These are phyloP conservation scores for Eragrostis tef DNA, from an alignment of 202 grass and related monocot genomes.

Conservation along the genomic window DNA sequence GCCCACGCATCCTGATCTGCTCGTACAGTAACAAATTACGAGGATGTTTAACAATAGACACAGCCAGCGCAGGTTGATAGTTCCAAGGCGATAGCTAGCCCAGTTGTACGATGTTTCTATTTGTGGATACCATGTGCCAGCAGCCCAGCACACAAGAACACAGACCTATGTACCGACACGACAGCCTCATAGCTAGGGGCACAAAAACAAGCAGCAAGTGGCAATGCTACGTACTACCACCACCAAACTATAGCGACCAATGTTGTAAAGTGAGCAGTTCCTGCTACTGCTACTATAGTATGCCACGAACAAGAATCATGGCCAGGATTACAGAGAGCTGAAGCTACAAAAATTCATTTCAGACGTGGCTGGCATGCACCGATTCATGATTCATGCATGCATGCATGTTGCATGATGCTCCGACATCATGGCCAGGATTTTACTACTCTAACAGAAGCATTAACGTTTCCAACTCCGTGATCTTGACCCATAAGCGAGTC, in stretches of 20 bases:
- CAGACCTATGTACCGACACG: not conserved
- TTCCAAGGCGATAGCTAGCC: not conserved
- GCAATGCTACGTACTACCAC: too few species aligned
- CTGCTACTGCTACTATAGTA: too few species aligned
- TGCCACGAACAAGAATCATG: not conserved
- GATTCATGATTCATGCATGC: not conserved
- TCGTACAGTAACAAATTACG: not conserved
- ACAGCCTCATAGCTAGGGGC: not conserved
- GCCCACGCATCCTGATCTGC: not conserved
- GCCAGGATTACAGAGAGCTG: too few species aligned
- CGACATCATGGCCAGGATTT: not conserved
- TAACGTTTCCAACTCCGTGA: not conserved
- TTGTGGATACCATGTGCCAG: not conserved
- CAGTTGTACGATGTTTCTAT: constrained; percentile 46
- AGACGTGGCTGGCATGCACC: not conserved
- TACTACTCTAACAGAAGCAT: not conserved
- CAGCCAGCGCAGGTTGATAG: not conserved
- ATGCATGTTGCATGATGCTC: not conserved
- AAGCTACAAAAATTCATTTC: too few species aligned
- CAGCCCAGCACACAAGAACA: not conserved
- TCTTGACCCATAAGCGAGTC: not conserved
- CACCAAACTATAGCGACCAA: too few species aligned
- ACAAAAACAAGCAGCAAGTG: not conserved
- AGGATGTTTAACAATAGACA: not conserved
- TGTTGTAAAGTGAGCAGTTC: too few species aligned